phyloP scores from a whole-genome alignment of 2,329 filamentous ascomycete genomes.

The Pezicula carpinea region DNA sequence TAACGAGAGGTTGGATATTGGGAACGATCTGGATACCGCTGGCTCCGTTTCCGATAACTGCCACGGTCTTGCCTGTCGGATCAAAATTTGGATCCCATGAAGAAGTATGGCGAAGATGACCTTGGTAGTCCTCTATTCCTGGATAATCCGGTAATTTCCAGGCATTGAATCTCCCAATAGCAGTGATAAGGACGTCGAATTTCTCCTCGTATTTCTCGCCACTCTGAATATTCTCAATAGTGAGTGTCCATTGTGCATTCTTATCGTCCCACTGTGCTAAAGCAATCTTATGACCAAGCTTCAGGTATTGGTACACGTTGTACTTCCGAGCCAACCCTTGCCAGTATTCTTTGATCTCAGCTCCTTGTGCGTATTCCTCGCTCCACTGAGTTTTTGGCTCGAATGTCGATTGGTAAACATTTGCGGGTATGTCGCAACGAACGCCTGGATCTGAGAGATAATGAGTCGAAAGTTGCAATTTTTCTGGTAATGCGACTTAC shows the following conservation, averaged over 20 bases:
- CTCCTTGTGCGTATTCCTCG: conserved; percentile 61
- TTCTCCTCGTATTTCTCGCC: conserved; percentile 38
- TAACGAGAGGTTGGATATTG: conserved; percentile 23
- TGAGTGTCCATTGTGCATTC: conserved; percentile 47
- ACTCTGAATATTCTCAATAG: conserved; percentile 34
- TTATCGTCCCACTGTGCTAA: conserved; percentile 50
- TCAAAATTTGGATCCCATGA: conserved; percentile 46
- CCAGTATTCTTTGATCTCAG: conserved; percentile 66
- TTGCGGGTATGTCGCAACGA: conserved; percentile 24
- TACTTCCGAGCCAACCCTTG: conserved; percentile 57
- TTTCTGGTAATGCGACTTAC: neutral
- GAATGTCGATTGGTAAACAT: conserved; percentile 65
- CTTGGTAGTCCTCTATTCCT: conserved; percentile 45
- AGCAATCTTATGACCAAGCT: conserved; percentile 51
- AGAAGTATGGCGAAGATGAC: conserved; percentile 54
- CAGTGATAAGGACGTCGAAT: conserved; percentile 58
- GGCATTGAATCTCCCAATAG: conserved; percentile 61
- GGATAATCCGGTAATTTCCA: conserved; percentile 60
- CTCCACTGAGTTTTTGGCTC: conserved; percentile 65
- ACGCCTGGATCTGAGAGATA: conserved; percentile 13
- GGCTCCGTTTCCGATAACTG: conserved; percentile 54
- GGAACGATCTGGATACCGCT: conserved; percentile 37
- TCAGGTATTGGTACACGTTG: conserved; percentile 55
- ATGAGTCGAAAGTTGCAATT: no score
- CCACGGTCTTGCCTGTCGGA: conserved; percentile 39